Percentiles rank a stretch among this genome's conserved stretches.
These are phyloP conservation scores for Venturia nashicola DNA, from an alignment of 2,329 filamentous ascomycete genomes.

Conservation along the genomic window DNA sequence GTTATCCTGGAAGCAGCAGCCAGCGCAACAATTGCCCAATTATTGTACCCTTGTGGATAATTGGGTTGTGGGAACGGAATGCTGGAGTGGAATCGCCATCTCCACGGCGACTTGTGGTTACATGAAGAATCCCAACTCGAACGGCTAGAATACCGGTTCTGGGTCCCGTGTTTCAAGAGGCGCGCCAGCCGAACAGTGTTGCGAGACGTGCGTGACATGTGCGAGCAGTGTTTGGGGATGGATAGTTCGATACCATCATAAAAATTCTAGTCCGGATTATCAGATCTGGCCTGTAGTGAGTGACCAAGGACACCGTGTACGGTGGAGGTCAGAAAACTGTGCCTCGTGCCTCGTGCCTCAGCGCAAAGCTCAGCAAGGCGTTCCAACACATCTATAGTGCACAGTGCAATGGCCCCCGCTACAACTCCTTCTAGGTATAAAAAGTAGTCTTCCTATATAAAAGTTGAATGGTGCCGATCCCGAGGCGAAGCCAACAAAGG, in stretches of 20 bases:
- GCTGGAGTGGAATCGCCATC: neutral
- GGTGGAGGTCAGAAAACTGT: neutral
- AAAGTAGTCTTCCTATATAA: too few species aligned
- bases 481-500: neutral
- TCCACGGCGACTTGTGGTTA: neutral
- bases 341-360: neutral
- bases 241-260: neutral
- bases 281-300: neutral
- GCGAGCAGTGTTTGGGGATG: neutral
- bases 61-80: neutral
- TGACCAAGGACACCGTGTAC: neutral
- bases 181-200: neutral
- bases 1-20: neutral
- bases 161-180: neutral
- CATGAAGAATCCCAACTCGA: neutral
- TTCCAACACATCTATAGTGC: neutral
- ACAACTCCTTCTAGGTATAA: too few species aligned
- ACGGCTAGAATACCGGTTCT: neutral
- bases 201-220: neutral
- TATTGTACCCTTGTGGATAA: neutral
- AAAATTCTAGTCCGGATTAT: too few species aligned
- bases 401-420: too few species aligned
- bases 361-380: neutral
- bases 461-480: neutral
- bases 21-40: neutral